A percentile compares a stretch with the other conserved stretches of the same genome.
Conservation (phyloP, 441 rosid species). For the Eruca vesicaria region DNA sequence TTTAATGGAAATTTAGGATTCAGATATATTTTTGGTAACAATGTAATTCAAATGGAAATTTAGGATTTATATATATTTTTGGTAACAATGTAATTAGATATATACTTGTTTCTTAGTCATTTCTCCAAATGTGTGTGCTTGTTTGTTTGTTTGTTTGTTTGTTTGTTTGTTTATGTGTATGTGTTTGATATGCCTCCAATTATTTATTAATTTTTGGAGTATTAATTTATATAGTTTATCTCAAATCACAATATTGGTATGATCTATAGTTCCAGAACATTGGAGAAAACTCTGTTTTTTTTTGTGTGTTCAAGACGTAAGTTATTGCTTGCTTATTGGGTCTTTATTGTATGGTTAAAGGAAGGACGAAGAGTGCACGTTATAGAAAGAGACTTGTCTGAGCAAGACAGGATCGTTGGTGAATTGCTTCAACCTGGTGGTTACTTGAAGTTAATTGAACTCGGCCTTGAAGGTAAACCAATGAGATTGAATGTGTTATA, state of each 20-base stretch:
- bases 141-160: neutral
- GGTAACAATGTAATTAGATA: neutral
- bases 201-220: neutral
- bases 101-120: slow-evolving; percentile 4
- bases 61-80: neutral
- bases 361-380: slow-evolving; percentile 39
- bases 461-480: slow-evolving; percentile 37
- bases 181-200: neutral
- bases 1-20: neutral
- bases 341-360: slow-evolving; percentile 10
- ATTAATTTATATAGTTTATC: neutral
- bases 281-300: no score
- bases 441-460: slow-evolving; percentile 35
- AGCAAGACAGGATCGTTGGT: slow-evolving; percentile 43
- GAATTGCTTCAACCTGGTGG: slow-evolving; percentile 48
- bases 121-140: slow-evolving; percentile 2
- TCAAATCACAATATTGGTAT: neutral
- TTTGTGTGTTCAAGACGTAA: neutral
- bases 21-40: neutral
- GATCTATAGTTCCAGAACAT: neutral
- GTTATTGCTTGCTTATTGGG: neutral
- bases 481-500: neutral
- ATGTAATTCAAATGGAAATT: neutral
- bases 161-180: neutral
- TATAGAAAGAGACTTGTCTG: slow-evolving; percentile 40